Evolutionary conservation across 768 basidiomycete species (phyloP).

Genomic region (Leccinum variicolor): DNA sequence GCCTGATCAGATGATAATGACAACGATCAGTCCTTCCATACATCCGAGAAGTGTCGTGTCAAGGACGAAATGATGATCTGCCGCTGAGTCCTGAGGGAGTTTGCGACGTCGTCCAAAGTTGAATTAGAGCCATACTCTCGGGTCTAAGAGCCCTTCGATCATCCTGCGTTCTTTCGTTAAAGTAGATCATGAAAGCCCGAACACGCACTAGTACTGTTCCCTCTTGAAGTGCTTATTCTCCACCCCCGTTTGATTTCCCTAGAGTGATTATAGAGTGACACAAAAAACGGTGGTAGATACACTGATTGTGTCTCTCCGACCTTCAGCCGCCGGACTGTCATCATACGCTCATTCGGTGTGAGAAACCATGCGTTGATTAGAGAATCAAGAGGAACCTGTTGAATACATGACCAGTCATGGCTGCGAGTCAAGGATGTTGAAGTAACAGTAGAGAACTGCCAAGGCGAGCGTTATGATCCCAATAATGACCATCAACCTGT

Average conservation of each 20-base stretch:
- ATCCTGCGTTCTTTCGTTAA: constrained; percentile 39
- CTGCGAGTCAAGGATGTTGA: not conserved
- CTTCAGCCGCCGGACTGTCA: constrained; percentile 65
- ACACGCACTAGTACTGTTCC: constrained; percentile 68
- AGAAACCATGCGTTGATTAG: constrained; percentile 76
- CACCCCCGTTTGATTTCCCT: constrained; percentile 77
- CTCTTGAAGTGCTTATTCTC: constrained; percentile 81
- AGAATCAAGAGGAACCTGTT: constrained; percentile 61
- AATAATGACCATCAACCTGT: constrained; percentile 71
- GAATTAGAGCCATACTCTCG: constrained; percentile 76
- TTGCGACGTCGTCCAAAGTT: constrained; percentile 58
- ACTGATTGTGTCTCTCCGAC: constrained; percentile 27
- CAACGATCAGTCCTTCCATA: constrained; percentile 62
- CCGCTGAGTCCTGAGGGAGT: constrained; percentile 65
- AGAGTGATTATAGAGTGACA: not conserved
- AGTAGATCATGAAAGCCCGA: not conserved
- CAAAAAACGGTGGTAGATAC: not conserved
- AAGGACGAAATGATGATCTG: constrained; percentile 61
- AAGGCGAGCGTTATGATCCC: constrained; percentile 55
- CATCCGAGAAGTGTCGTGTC: constrained; percentile 70
- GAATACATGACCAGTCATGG: constrained; percentile 1
- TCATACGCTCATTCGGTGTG: constrained; percentile 55
- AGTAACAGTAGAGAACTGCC: constrained; percentile 54
- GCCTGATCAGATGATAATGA: constrained; percentile 67
- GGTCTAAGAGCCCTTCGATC: constrained; percentile 62